phyloP scores from a whole-genome alignment of 768 basidiomycete genomes.

The Agaricus bisporus region DNA sequence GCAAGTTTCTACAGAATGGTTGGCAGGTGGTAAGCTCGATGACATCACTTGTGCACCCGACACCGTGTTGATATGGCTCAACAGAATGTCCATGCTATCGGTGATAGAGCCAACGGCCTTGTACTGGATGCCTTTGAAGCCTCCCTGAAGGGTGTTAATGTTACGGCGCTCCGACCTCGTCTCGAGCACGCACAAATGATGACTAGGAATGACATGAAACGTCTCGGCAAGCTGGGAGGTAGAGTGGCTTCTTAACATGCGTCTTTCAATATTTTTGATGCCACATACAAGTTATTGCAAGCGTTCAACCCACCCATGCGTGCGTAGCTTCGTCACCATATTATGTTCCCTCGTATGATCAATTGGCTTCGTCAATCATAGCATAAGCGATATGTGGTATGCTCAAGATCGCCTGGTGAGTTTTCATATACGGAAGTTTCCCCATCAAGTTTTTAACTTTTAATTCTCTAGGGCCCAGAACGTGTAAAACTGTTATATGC shows the following conservation, averaged over 20 bases:
- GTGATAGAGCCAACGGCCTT: conserved; percentile 81
- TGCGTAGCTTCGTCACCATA: conserved; percentile 29
- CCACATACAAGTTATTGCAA: conserved; percentile 68
- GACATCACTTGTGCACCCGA: background rate
- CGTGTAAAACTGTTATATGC: conserved; percentile 84
- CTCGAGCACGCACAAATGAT: conserved; percentile 92
- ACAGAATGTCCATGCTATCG: conserved; percentile 84
- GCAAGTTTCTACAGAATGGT: conserved; percentile 66
- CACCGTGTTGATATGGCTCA: background rate
- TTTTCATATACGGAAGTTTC: background rate
- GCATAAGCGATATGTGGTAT: conserved; percentile 86
- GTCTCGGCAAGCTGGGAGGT: conserved; percentile 80
- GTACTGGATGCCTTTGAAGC: conserved; percentile 81
- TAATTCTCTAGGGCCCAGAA: conserved; percentile 57
- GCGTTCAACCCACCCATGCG: conserved; percentile 87
- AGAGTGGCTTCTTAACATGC: conserved; percentile 1
- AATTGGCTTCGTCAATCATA: conserved; percentile 19
- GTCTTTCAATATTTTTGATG: conserved; percentile 7
- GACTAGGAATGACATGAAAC: conserved; percentile 64
- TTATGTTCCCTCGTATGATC: too few species aligned
- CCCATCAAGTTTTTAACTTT: background rate
- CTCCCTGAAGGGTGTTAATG: conserved; percentile 52
- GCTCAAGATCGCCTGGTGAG: conserved; percentile 75
- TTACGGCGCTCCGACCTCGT: conserved; percentile 64
- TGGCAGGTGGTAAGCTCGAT: conserved; percentile 79